These are phyloP conservation scores for Rubia balearica DNA, from an alignment of 305 asterid species.

Conservation along the genomic window DNA sequence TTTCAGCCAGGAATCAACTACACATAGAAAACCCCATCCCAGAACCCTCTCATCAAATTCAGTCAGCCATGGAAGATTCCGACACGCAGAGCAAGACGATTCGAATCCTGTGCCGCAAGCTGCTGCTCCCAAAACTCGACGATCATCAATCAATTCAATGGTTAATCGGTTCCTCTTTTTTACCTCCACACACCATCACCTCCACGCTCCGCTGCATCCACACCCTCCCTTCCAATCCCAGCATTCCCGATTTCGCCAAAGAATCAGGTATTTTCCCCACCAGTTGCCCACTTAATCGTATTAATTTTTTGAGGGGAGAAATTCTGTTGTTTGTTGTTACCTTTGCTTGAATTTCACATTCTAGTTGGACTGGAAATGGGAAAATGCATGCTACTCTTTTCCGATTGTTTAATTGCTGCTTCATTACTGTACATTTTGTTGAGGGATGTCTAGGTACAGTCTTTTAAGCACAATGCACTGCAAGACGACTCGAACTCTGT, in stretches of 20 bases:
- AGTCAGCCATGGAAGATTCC: slow-evolving; percentile 15
- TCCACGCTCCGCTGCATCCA: slow-evolving; percentile 75
- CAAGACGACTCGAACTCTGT: not conserved
- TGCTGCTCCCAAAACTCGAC: slow-evolving; percentile 30
- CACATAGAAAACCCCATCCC: not conserved
- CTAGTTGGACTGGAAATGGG: not conserved
- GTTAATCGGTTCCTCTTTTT: slow-evolving; percentile 67
- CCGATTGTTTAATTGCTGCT: not conserved
- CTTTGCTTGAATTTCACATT: not conserved
- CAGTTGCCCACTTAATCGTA: not conserved
- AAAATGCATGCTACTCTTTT: not conserved
- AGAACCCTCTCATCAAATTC: not conserved
- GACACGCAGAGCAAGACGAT: slow-evolving; percentile 22
- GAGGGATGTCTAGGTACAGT: not conserved
- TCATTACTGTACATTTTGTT: not conserved
- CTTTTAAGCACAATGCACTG: not conserved
- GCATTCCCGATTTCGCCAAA: slow-evolving; percentile 41
- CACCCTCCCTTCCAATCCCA: slow-evolving; percentile 40
- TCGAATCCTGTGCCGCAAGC: slow-evolving; percentile 60
- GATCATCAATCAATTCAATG: slow-evolving; percentile 54
- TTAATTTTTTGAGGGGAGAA: not conserved
- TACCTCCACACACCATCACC: slow-evolving; percentile 44
- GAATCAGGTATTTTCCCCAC: slow-evolving; percentile 49
- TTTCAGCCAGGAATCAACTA: not conserved
- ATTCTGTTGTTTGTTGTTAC: not conserved